Base-by-base conservation (phyloP, 495 filamentous ascomycete species). In the Hyaloscypha finlandica region DNA sequence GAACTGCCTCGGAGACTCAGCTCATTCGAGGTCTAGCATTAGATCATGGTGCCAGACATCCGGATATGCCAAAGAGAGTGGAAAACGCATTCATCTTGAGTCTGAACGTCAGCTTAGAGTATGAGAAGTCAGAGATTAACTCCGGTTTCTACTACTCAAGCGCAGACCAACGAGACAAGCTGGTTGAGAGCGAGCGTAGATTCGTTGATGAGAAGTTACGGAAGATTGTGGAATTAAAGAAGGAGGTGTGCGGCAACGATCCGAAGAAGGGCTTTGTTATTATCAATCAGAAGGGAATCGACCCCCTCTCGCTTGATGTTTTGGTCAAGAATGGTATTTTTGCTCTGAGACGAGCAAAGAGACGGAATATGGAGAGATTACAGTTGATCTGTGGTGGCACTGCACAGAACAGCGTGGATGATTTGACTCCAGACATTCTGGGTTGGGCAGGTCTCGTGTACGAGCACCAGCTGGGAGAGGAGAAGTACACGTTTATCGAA, bases 211-310 rank as follows among this genome's bases (percentile, higher is more conserved):
- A 95, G 62, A 99, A 99, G 82, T 78, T 99, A 70, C 89, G 92
- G 77, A 97, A 97, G 84, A 97, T 99, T 75, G 91, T 99, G 14
- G 96, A 97, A 67, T 83, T 99, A 69, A 99, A 99, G 86, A 97
- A 98, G 81, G 85, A 96, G 73, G 94, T 98, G 30, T 99, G 95
- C 80, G 95, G 95, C 14, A 90, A 88, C 74, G 96, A 98, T 74
- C 86, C 88, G 1, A 97, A 94, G 83, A 97, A 97, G 83, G 88
- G 90, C 66, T 98, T 99, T 74, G 95, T 98, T 67, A 88, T 99
- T 71, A 92, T 99, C 77, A 99, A 99, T 83, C 96, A 98, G 80
- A 99, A 99, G 82, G 95, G 95, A 64, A 99, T 99, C 72, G 95
- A 99, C 77, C 95, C 95, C 20, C 81, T 98, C 59, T 97, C 93